A percentile compares a stretch with the other conserved stretches of the same genome.
phyloP scores from a whole-genome alignment of 164 flowering plant species.

The Annona squamosa region DNA sequence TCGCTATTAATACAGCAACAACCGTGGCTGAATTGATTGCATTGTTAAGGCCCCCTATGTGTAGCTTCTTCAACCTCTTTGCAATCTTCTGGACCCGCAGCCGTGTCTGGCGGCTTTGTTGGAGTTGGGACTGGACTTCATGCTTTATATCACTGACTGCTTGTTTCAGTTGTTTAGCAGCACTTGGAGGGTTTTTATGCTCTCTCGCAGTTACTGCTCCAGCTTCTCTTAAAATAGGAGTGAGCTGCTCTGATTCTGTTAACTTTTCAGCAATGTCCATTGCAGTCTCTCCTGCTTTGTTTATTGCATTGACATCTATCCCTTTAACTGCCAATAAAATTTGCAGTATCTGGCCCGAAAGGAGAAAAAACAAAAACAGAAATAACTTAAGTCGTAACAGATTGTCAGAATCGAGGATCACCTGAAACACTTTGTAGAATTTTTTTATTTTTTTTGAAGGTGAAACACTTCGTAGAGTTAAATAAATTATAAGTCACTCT shows the following conservation, averaged over 20 bases:
- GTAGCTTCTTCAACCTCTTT: slow-evolving; percentile 74
- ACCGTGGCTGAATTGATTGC: slow-evolving; percentile 89
- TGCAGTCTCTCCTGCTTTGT: slow-evolving; percentile 73
- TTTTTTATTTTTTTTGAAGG: too few species aligned
- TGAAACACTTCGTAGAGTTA: too few species aligned
- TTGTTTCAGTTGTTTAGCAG: slow-evolving; percentile 83
- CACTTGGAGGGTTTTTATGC: slow-evolving; percentile 44
- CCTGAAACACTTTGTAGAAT: too few species aligned
- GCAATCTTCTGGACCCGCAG: slow-evolving; percentile 69
- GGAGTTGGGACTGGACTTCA: slow-evolving; percentile 83
- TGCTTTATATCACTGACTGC: slow-evolving; percentile 95
- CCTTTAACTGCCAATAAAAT: slow-evolving; percentile 52
- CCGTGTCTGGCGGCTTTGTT: slow-evolving; percentile 76
- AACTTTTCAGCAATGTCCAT: slow-evolving; percentile 73
- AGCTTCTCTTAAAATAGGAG: slow-evolving; percentile 42
- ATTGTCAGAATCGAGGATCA: too few species aligned
- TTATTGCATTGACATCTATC: slow-evolving; percentile 49
- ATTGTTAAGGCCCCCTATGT: slow-evolving; percentile 82
- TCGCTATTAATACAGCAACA: slow-evolving; percentile 96
- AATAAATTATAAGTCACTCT: too few species aligned
- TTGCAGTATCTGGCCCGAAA: slow-evolving; percentile 42
- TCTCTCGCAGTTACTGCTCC: slow-evolving; percentile 61
- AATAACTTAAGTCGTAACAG: too few species aligned
- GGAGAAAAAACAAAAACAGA: slow-evolving; percentile 4
- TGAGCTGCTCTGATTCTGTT: slow-evolving; percentile 45